These are phyloP conservation scores for Candida tammaniensis DNA, from an alignment of 805 yeast species.

Conservation along the genomic window DNA sequence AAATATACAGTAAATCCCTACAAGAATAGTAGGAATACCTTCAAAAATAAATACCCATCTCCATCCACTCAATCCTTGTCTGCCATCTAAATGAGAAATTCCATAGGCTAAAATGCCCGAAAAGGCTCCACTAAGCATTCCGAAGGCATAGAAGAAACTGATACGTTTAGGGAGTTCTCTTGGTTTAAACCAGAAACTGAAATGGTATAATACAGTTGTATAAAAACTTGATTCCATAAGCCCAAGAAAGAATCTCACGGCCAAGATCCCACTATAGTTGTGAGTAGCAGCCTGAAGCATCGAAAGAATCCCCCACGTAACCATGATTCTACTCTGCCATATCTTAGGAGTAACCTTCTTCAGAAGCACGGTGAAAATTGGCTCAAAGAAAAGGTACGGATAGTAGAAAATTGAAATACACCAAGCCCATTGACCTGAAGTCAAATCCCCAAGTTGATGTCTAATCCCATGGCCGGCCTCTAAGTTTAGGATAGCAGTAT, in stretches of 20 bases:
- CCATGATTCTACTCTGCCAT: constrained; percentile 14
- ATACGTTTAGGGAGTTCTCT: constrained; percentile 19
- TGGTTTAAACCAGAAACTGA: constrained; percentile 20
- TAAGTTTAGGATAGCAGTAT: constrained; percentile 12
- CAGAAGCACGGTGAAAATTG: constrained; percentile 9
- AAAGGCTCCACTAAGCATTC: constrained; percentile 19
- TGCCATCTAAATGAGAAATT: constrained; percentile 11
- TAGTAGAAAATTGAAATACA: constrained; percentile 11
- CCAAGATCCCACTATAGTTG: constrained; percentile 10
- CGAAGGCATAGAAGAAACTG: constrained; percentile 19
- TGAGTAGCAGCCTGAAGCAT: constrained; percentile 12
- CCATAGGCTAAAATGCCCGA: constrained; percentile 22
- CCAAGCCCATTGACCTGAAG: constrained; percentile 15
- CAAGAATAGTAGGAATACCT: constrained; percentile 12
- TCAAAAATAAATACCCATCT: constrained; percentile 15
- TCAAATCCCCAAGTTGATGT: constrained; percentile 6
- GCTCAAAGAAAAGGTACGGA: constrained; percentile 13
- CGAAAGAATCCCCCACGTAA: constrained; percentile 13
- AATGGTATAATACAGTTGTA: constrained; percentile 14
- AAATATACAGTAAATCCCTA: constrained; percentile 9
- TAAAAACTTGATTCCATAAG: constrained; percentile 12
- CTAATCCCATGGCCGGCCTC: constrained; percentile 13
- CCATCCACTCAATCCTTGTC: constrained; percentile 12
- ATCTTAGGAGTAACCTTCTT: constrained; percentile 11
- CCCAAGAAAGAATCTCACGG: constrained; percentile 12